Evolutionary conservation across 495 filamentous ascomycete genomes (phyloP).

Genomic region (Neurospora cerealis): DNA sequence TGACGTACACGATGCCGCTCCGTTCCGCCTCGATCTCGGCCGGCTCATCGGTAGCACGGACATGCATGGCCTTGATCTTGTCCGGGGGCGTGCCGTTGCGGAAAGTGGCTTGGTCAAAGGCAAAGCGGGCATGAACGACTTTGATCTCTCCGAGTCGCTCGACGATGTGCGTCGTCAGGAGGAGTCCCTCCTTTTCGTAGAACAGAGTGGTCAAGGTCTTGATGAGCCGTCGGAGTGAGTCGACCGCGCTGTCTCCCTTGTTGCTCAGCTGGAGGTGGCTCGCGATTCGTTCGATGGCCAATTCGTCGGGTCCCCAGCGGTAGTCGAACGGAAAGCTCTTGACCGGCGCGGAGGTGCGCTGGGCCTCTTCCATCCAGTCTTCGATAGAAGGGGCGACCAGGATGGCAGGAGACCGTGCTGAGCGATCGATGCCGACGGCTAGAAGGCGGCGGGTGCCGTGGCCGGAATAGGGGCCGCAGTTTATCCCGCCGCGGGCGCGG

Average conservation of each 20-base stretch:
- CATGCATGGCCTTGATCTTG: constrained; percentile 50
- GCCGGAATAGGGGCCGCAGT: constrained; percentile 34
- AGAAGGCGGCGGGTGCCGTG: constrained; percentile 30
- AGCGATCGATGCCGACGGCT: constrained; percentile 57
- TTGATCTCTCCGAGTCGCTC: constrained; percentile 32
- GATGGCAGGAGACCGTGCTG: constrained; percentile 54
- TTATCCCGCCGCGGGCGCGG: constrained; percentile 34
- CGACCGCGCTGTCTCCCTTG: constrained; percentile 5
- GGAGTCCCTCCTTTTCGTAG: constrained; percentile 57
- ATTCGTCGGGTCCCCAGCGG: constrained; percentile 31
- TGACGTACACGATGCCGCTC: constrained; percentile 66
- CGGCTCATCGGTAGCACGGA: constrained; percentile 38
- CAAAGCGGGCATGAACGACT: constrained; percentile 42
- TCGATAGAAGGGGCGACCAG: constrained; percentile 46
- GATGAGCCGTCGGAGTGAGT: constrained; percentile 41
- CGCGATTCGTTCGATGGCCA: constrained; percentile 38
- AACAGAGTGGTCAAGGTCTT: constrained; percentile 49
- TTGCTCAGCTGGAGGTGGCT: constrained; percentile 14
- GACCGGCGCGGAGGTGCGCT: constrained; percentile 17
- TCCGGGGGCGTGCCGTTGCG: constrained; percentile 53
- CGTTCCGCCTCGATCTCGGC: constrained; percentile 58
- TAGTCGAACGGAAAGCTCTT: constrained; percentile 57
- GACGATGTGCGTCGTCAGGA: constrained; percentile 41
- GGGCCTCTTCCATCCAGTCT: constrained; percentile 24
- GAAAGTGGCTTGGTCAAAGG: constrained; percentile 74